Base-by-base conservation (phyloP, 2,329 filamentous ascomycete genomes). In the Pseudogymnoascus sp. region DNA sequence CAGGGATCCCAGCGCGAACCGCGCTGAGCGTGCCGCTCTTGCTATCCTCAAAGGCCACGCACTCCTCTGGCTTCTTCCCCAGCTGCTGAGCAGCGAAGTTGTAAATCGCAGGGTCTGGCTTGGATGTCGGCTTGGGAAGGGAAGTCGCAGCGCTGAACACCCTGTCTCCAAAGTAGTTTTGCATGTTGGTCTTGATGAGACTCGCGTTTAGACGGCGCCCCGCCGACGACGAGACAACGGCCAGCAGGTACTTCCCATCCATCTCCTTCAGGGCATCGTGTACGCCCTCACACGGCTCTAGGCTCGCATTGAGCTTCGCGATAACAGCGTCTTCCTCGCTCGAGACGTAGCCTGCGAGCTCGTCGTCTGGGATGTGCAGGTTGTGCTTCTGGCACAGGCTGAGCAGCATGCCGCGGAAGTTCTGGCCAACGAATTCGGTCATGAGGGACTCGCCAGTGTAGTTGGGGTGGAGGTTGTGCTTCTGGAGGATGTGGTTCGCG, bases 81-180 rank as follows among this genome's bases (percentile, higher is more conserved):
- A 95, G 81, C 72, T 84, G 78, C 76, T 91, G 78, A 72, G 92
- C 84, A 22, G 92, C 89, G 74, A 88, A 83, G 66, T 91, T 77
- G 79, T 96, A 96, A 76, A 96, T 88, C 68, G 90, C 90, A 16
- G 92, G 92, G 76, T 96, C 90, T 14, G 92, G 92, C 83, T 96
- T 96, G 75, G 86, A 90, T 62, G 90, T 92, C n/a, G 92, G 92
- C 71, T 80, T 84, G 63, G 84, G 79, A 69, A 96, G 82, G 63
- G 87, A 91, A 33, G 87, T 90, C 63, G 91, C 91, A 62, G 92
- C 92, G 49, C 87, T 91, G 82, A 89, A 96, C 73, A 96, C 82
- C 68, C 86, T 82, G 68, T 90, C 83, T n/a, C 79, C 78, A 79
- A 96, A 96, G 82, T 86, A 96, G 76, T 88, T 86, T 75, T 86